These are phyloP conservation scores for Cladosporium sp. DNA, from an alignment of 2,329 filamentous ascomycete species.

Conservation along the genomic window DNA sequence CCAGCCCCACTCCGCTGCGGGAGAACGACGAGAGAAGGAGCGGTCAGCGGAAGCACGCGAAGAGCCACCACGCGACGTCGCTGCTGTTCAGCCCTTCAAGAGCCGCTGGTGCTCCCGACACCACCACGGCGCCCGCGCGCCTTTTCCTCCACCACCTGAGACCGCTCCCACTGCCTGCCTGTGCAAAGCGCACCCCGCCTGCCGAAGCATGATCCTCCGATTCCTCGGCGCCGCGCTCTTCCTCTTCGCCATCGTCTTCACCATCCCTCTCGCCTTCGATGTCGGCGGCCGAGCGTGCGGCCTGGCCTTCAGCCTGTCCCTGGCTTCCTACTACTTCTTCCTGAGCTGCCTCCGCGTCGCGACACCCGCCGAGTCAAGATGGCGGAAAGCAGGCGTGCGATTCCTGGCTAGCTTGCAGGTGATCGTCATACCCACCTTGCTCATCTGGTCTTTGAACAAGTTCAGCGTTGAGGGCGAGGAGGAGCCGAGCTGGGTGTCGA, in stretches of 20 bases:
- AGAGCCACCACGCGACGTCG: conserved; percentile 5
- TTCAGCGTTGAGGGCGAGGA: conserved; percentile 85
- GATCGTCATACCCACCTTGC: conserved; percentile 73
- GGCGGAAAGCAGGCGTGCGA: conserved; percentile 65
- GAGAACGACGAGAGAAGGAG: not conserved
- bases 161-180: not conserved
- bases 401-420: conserved; percentile 73
- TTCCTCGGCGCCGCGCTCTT: conserved; percentile 55
- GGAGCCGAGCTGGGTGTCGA: conserved; percentile 67
- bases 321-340: conserved; percentile 85
- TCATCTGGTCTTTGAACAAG: conserved; percentile 93
- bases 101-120: not conserved
- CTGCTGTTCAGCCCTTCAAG: not conserved
- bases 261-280: conserved; percentile 95
- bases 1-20: too few relatives aligned
- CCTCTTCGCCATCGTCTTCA: conserved; percentile 86
- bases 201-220: conserved; percentile 37
- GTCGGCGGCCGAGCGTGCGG: conserved; percentile 92
- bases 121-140: conserved; percentile 5
- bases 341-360: conserved; percentile 74
- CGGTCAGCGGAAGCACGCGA: conserved; percentile 10
- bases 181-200: not conserved
- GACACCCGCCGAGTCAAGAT: conserved; percentile 70
- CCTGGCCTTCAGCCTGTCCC: conserved; percentile 82
- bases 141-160: not conserved